phyloP scores from a whole-genome alignment of 306 rosid genomes.

The Fragaria vesca region DNA sequence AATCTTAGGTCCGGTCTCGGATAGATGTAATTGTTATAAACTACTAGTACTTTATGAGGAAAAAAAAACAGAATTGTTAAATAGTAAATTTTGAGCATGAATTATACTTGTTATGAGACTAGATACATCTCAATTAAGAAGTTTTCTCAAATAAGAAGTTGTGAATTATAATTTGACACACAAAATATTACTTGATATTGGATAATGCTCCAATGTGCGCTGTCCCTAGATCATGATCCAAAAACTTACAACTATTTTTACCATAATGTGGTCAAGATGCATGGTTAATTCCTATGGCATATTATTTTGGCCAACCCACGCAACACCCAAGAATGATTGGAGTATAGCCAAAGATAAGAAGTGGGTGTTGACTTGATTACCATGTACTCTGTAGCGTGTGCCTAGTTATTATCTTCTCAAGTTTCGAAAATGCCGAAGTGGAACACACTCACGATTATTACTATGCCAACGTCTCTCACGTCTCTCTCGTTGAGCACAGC shows the following conservation, averaged over 20 bases:
- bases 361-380: background rate
- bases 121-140: no score
- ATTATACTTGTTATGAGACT: no score
- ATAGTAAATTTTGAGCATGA: no score
- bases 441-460: background rate
- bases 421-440: slow-evolving; percentile 12
- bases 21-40: no score
- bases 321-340: background rate
- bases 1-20: no score
- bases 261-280: background rate
- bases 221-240: background rate
- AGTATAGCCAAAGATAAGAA: background rate
- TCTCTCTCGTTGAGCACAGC: background rate
- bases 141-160: no score
- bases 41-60: no score
- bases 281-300: background rate
- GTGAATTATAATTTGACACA: no score
- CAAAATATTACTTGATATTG: no score
- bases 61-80: no score
- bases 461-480: slow-evolving; percentile 3
- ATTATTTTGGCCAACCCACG: background rate
- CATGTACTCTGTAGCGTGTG: background rate
- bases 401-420: slow-evolving; percentile 2
- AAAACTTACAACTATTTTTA: background rate
- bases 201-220: no score